Base-by-base conservation (phyloP, 345 rosid genomes). In the Salix udensis region DNA sequence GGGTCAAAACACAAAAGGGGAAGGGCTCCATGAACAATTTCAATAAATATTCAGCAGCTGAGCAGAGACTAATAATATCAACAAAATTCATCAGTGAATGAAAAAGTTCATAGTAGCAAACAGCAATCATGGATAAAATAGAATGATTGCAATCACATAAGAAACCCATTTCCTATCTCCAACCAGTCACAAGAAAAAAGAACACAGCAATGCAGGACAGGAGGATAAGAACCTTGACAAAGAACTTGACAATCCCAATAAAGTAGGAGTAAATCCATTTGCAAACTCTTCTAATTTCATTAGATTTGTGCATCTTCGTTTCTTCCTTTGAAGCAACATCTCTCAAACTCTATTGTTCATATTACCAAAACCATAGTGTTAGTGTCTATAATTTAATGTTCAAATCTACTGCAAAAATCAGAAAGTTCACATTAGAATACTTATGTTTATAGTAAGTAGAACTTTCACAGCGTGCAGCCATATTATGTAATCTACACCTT, bases 241-340 rank as follows among this genome's bases (percentile, higher is more conserved):
- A 74, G 97, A 88, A 79, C 75, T 86, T 31, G 97, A 83, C 77
- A 96, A 83, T 74, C 97, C 98, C 91, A 96, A 78, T 67, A 93
- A 83, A n/a, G 99, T 91, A 5, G 91, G 94, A 44, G 86, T 88
- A 40, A 82, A 68, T 81, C 83, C 84, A 75, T 60, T 58, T 58
- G 26, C 62, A 58, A 58, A 58, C 0, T 58, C 62, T 52, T 18
- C 58, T 23, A n/a, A 28, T 58, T 58, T 34, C 55, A 62, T 39
- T 70, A 30, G 89, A 87, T 77, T 81, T 60, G 52, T 72, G 70
- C 64, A 96, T 88, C 80, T 88, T 90, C 69, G 79, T 75, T 87
- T 96, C 97, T 78, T 96, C 98, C 70, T 88, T 90, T 77, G 91
- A 86, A 86, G 99, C 92, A 89, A 92, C 78, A 73, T 87, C 87